Conservation (phyloP, 179 eudicot genomes). For the Silene noctiflora region DNA sequence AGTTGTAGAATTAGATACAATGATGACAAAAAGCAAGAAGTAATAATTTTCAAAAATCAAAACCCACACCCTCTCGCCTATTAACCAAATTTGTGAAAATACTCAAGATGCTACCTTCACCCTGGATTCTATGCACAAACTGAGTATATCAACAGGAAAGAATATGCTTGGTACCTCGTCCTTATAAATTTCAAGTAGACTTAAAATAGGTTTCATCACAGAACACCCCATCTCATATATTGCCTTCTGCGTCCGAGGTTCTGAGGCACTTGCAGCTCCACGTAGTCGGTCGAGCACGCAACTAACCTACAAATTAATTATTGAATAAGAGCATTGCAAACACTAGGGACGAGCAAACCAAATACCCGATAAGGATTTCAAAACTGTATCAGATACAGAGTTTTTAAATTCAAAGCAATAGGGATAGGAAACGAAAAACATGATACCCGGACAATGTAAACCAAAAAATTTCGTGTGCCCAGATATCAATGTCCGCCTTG, state of each 20-base stretch:
- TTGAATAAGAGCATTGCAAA: neutral
- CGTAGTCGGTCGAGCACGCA: slow-evolving; percentile 93
- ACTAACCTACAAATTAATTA: slow-evolving; percentile 48
- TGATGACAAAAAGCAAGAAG: neutral
- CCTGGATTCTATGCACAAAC: neutral
- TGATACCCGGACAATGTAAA: neutral
- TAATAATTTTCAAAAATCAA: neutral
- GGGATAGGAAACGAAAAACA: neutral
- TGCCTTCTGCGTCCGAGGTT: slow-evolving; percentile 91
- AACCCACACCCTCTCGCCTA: neutral
- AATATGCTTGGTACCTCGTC: slow-evolving; percentile 61
- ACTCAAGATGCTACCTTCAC: neutral
- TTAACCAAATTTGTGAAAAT: neutral
- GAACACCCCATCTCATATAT: slow-evolving; percentile 81
- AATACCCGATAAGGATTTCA: neutral
- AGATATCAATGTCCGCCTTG: neutral
- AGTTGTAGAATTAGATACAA: neutral
- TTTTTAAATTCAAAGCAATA: neutral
- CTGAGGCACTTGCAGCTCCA: slow-evolving; percentile 92
- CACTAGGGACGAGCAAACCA: neutral
- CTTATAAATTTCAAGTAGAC: slow-evolving; percentile 75
- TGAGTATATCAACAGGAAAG: neutral
- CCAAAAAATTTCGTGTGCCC: neutral
- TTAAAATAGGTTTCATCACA: slow-evolving; percentile 63
- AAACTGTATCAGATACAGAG: neutral